Evolutionary conservation across 176 grass and related monocot genomes (phyloP), one percentile per base, ranked within the genome.

Genomic region (Aegilops tauschii): DNA sequence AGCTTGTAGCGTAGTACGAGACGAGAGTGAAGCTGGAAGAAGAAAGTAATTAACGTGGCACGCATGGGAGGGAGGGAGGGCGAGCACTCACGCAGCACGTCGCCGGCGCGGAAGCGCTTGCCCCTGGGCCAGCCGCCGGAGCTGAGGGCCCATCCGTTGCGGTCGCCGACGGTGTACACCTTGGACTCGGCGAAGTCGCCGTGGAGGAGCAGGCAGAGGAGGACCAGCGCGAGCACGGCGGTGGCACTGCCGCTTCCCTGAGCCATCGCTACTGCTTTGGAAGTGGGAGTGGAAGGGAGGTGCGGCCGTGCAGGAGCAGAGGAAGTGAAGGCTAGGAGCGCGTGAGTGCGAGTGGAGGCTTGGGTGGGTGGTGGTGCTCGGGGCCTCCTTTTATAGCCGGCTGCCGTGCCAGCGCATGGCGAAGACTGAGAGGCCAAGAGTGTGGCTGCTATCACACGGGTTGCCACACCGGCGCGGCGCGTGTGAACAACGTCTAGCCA

Each of bases 71-170:
- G 50, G 50, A 6, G 50, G 50, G 44, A 58, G 1, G 1, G 18
- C 4, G 20, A 61, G 36, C 32, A 85, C 87, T 90, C 71, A 98
- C 95, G 80, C 67, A 98, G 95, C 30, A 89, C 84, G 72, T 98
- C 96, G 77, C 96, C 96, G 80, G 96, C 90, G 78, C 87, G 89
- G 90, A 98, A 98, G 30, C 75, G 49, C 88, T 98, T 94, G 44
- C 96, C 93, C 0, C 66, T 65, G 65, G 84, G 58, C 96, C 96
- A 98, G 67, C 29, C 20, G 81, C 17, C 81, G 71, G 77, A 36
- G 84, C 70, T 92, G 84, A 95, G 77, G 69, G 50, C 84, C 96
- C 96, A 98, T 9, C 95, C 95, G 17, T 42, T 28, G 83, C 89
- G 82, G 85, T 84, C 93, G 69, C 95, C 96, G 78, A 95, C 96